Conservation (phyloP, 495 filamentous ascomycete species). For the Penicillium arizonense region DNA sequence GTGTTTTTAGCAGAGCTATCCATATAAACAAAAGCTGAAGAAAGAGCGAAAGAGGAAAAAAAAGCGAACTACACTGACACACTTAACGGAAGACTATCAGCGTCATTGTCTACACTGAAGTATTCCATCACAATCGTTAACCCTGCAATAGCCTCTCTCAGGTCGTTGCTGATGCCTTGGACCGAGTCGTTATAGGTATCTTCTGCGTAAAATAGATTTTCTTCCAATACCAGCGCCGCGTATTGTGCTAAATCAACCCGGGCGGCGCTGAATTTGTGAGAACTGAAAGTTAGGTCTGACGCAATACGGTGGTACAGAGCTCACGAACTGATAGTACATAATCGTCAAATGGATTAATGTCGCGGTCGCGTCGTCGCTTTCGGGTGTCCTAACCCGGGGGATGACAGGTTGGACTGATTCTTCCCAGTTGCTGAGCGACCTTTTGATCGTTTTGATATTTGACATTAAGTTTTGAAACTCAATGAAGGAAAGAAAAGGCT, state of each 20-base stretch:
- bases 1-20: too few species aligned
- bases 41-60: not conserved
- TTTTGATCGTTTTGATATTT: slow-evolving; percentile 15
- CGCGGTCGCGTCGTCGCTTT: slow-evolving; percentile 30
- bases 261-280: slow-evolving; percentile 15
- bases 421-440: slow-evolving; percentile 23
- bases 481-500: slow-evolving; percentile 7
- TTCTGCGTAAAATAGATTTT: slow-evolving; percentile 12
- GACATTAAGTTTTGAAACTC: slow-evolving; percentile 13
- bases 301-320: not conserved
- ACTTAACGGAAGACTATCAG: slow-evolving; percentile 28
- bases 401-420: slow-evolving; percentile 2
- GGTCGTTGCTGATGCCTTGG: slow-evolving; percentile 15
- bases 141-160: slow-evolving; percentile 20
- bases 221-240: slow-evolving; percentile 24
- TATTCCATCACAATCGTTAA: slow-evolving; percentile 29
- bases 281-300: not conserved
- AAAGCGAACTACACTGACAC: slow-evolving; percentile 18
- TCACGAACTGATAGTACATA: slow-evolving; percentile 51
- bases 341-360: slow-evolving; percentile 45
- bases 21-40: not conserved
- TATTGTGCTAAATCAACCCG: slow-evolving; percentile 29
- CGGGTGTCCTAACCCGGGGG: not conserved
- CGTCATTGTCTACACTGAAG: slow-evolving; percentile 25
- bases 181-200: slow-evolving; percentile 15